phyloP scores from a whole-genome alignment of 345 rosid species.

The Cochlearia excelsa region DNA sequence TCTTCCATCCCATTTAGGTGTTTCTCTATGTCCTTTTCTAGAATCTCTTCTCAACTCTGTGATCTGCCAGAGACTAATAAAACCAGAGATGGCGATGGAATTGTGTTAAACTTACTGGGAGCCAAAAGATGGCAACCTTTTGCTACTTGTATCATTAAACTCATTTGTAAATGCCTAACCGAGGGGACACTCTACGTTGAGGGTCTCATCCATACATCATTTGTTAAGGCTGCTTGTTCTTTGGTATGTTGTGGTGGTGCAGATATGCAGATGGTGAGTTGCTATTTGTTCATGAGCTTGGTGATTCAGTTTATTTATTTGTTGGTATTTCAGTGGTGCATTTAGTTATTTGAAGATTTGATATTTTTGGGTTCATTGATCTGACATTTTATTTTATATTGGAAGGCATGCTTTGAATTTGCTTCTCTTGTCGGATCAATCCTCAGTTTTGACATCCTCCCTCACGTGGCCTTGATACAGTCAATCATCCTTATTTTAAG shows the following conservation, averaged over 20 bases:
- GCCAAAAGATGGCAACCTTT: constrained; percentile 72
- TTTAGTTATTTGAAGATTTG: constrained; percentile 30
- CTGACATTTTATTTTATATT: constrained; percentile 53
- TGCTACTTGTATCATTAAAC: constrained; percentile 71
- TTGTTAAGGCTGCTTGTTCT: constrained; percentile 66
- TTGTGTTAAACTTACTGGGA: constrained; percentile 58
- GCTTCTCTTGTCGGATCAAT: constrained; percentile 68
- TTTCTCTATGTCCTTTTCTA: constrained; percentile 58
- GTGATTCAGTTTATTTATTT: constrained; percentile 21
- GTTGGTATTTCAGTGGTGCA: constrained; percentile 21
- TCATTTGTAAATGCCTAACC: constrained; percentile 78
- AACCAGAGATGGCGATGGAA: constrained; percentile 61
- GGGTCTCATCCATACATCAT: constrained; percentile 66
- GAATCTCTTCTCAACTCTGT: constrained; percentile 48
- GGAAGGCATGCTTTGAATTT: constrained; percentile 92
- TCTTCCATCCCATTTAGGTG: constrained; percentile 53
- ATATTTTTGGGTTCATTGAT: constrained; percentile 34
- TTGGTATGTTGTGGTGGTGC: constrained; percentile 72
- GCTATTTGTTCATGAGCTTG: constrained; percentile 16
- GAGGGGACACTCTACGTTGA: constrained; percentile 89
- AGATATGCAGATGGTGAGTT: constrained; percentile 85
- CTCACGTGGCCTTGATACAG: constrained; percentile 61
- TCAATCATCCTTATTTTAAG: constrained; percentile 68
- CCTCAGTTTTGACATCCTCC: constrained; percentile 58
- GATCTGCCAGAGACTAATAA: constrained; percentile 65